Base-by-base conservation (phyloP, 805 yeast genomes). In the Clavispora carvajalis region DNA sequence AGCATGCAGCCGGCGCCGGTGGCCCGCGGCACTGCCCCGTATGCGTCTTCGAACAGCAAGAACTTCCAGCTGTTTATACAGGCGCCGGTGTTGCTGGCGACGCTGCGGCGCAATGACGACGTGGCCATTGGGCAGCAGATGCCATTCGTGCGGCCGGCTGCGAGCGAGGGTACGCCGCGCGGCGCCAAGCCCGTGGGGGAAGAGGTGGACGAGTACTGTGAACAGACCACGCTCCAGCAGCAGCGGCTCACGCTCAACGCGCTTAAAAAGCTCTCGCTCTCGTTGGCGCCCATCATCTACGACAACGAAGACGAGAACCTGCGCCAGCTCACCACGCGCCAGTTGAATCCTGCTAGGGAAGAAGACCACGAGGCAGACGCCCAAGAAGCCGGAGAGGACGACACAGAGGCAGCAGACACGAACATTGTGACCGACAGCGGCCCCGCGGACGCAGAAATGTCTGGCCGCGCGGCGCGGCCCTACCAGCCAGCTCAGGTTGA, bases 401-500 rank as follows among this genome's bases (percentile, higher is more conserved):
- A n/a, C n/a, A n/a, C n/a, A n/a, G n/a, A n/a, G n/a, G n/a, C n/a
- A n/a, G n/a, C n/a, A n/a, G n/a, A n/a, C n/a, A n/a, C n/a, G n/a
- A n/a, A n/a, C n/a, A n/a, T n/a, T n/a, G n/a, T n/a, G n/a, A n/a
- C n/a, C n/a, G n/a, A n/a, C n/a, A n/a, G n/a, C n/a, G n/a, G n/a
- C n/a, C n/a, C n/a, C n/a, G 17, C 8, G n/a, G 29, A 25, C 12
- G 19, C 5, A 16, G 31, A 16, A 4, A 12, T 6, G 8, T 34
- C 28, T 10, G 23, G 23, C 7, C 28, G 26, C 21, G 30, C 7
- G 15, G 38, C 24, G 11, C 64, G 58, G 38, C 73, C 73, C 2
- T 69, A 69, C 48, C 65, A 65, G 43, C 74, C 74, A 1, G 74
- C 74, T 2, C 70, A 68, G 44, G 74, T 69, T 7, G 74, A 69